Conservation (phyloP, 306 rosid genomes). For the cucumber (Cucumis sativus) region Cucumber_9930_V3 NC_026657.2:6606001-6606500, state of each 20-base stretch:
- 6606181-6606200: slow-evolving; percentile 80
- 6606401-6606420: background rate
- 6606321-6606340: background rate
- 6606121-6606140: background rate
- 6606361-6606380: background rate
- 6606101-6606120: background rate
- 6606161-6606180: slow-evolving; percentile 79
- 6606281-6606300: background rate
- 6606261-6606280: slow-evolving; percentile 23
- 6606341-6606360: background rate
- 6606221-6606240: slow-evolving; percentile 88
- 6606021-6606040: slow-evolving; percentile 98
- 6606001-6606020: slow-evolving; percentile 93
- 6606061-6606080: slow-evolving; percentile 71
- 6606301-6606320: background rate
- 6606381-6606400: background rate
- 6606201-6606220: slow-evolving; percentile 74
- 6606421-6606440: background rate
- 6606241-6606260: slow-evolving; percentile 98
- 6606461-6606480: slow-evolving; percentile 27
- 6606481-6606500: slow-evolving; percentile 97
- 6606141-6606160: slow-evolving; percentile 71
- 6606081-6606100: background rate
- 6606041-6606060: slow-evolving; percentile 92
- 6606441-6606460: background rate